Evolutionary conservation across 495 filamentous ascomycete species (phyloP).

Genomic region (Penicillium cataractarum): DNA sequence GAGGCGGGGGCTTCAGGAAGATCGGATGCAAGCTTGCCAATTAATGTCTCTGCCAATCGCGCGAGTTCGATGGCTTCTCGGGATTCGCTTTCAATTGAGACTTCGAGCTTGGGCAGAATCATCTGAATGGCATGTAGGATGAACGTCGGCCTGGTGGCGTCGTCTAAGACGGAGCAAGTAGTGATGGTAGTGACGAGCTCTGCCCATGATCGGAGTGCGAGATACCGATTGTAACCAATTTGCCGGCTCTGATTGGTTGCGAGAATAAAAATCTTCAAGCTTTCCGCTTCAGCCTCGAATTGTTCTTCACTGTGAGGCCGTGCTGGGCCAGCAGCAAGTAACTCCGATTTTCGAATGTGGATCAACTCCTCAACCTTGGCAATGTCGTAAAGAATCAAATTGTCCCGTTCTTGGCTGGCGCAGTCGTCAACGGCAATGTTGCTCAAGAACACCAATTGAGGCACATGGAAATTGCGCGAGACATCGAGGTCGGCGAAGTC

Average conservation of each 20-base stretch:
- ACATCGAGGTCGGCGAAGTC: conserved; percentile 83
- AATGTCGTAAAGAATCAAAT: conserved; percentile 57
- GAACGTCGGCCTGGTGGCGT: conserved; percentile 67
- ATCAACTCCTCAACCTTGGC: conserved; percentile 64
- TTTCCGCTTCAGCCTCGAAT: conserved; percentile 60
- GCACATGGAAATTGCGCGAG: conserved; percentile 46
- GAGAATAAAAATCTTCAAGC: conserved; percentile 57
- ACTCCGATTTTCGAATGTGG: conserved; percentile 54
- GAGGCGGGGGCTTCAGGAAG: conserved; percentile 43
- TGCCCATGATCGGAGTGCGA: conserved; percentile 76
- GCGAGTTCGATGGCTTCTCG: conserved; percentile 73
- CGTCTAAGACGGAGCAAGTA: conserved; percentile 73
- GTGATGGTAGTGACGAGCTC: conserved; percentile 79
- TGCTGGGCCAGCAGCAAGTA: conserved; percentile 50
- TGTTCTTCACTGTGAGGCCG: conserved; percentile 60
- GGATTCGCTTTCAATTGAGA: conserved; percentile 64
- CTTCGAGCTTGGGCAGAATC: conserved; percentile 82
- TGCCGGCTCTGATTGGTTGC: conserved; percentile 72
- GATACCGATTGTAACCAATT: conserved; percentile 60
- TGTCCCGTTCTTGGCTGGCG: conserved; percentile 52
- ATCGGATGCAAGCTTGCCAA: conserved; percentile 71
- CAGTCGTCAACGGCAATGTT: conserved; percentile 66
- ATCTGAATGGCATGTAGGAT: conserved; percentile 82
- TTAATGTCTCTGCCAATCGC: conserved; percentile 72
- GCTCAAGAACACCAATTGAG: conserved; percentile 57